Evolutionary conservation across 1,139 yeast genomes (phyloP).

Genomic region (Schizosaccharomyces versatilis): DNA sequence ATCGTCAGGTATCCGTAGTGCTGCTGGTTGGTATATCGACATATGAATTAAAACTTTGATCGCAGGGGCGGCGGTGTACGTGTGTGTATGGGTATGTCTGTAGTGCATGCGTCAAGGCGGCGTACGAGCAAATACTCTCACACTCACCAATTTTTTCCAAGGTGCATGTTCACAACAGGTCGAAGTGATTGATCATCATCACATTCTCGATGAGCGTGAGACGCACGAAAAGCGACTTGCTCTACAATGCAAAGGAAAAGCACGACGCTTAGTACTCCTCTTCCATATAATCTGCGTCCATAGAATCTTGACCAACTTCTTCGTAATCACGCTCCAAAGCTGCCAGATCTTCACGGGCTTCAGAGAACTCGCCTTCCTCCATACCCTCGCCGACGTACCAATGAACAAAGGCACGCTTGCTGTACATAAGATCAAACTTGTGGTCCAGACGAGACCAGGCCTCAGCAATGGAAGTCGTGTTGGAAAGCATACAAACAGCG

Average conservation of each 20-base stretch:
- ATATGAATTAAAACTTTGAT: no score
- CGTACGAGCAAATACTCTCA: no score
- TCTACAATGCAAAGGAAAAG: neutral
- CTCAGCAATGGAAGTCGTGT: conserved; percentile 76
- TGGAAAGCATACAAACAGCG: conserved; percentile 73
- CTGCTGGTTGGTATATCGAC: no score
- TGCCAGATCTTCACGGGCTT: conserved; percentile 73
- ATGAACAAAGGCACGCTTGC: conserved; percentile 79
- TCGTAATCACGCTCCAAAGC: conserved; percentile 93
- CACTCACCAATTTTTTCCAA: no score
- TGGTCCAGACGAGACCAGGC: conserved; percentile 82
- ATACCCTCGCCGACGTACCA: conserved; percentile 83
- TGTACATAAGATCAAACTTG: conserved; percentile 74
- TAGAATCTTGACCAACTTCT: conserved; percentile 87
- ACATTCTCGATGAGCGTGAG: no score
- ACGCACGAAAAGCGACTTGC: no score
- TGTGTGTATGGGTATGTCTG: no score
- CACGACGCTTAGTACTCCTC: neutral
- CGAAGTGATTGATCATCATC: no score
- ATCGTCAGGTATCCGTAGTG: no score
- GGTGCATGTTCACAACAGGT: no score
- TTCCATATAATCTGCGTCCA: conserved; percentile 21
- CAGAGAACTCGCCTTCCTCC: conserved; percentile 64
- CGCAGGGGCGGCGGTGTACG: no score
- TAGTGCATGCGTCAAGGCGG: no score